Base-by-base conservation (phyloP, 2,329 filamentous ascomycete species). In the Torrubiellomyces zombiae region DNA sequence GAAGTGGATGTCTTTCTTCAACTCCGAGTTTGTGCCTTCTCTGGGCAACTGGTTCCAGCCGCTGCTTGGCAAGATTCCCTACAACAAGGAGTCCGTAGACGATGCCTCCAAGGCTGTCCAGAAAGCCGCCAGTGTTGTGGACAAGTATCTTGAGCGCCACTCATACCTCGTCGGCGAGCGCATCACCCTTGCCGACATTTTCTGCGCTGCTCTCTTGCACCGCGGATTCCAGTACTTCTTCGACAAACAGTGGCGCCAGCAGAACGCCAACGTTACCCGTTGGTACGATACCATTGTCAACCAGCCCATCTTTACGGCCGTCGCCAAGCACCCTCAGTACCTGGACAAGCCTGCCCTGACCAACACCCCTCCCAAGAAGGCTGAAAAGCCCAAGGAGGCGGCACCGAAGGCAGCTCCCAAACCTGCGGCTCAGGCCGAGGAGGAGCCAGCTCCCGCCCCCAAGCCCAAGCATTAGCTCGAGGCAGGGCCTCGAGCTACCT, bases 161-260 rank as follows among this genome's bases (percentile, higher is more conserved):
- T 98, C 89, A 48, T 98, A 79, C 74, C 80, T 98, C 39, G 86
- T 94, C 46, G 82, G 85, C 51, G 89, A 98, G 73, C 83, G 89
- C 50, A 73, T 95, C 60, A 94, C 85, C 45, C 79, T 95, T 42
- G 89, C 89, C 55, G 89, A 98, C 56, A 56, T 94, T 51, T 95
- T 92, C 65, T 61, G 67, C 48, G 70, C 75, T 43, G 64, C 71
- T 53, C 67, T 93, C 54, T 63, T 89, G 47, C 65, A 70, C 51
- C 83, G 83, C 43, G 85, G 82, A 48, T 95, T 92, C 70, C 67
- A 92, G 60, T 85, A 66, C 64, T 78, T 95, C 64, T 86, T 89
- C 53, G 89, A 83, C 70, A 85, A 83, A 70, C 54, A 74, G 53
- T 95, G 75, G 73, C 81, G 86, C 49, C 51, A 65, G 39, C 57